Evolutionary conservation across 331 rosid species (phyloP), one percentile per base, ranked within the genome.

Genomic region (Quercus lobata): DNA sequence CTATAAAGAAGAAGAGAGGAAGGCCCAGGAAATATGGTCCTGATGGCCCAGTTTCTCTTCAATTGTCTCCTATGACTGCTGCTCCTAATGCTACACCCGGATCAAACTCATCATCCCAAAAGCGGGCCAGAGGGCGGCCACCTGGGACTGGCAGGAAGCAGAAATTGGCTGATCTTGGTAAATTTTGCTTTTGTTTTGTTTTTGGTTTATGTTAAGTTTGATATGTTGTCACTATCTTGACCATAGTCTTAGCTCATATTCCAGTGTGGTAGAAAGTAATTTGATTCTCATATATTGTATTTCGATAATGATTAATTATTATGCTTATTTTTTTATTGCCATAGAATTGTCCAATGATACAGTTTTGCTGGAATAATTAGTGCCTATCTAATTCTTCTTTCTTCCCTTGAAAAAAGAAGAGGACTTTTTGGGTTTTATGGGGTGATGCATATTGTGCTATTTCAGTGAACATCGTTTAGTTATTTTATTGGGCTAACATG

Each of bases 121-220:
- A 87, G 76, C 83, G 92, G 34, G 83, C 83, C 32, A 78, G 93
- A 71, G 98, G 98, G 25, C 92, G 98, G 56, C 98, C 98, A 0
- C 98, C 88, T n/a, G 99, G 99, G 75, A 86, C 85, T 79, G 98
- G 99, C 63, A 91, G 98, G 88, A 96, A 93, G 81, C 98, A 96
- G 81, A 92, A 89, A 70, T 82, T 93, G 74, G 93, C 98, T 19
- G 9, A 74, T 58, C 91, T 96, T 75, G 99, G 98, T 96, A 87
- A 72, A 29, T 22, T 58, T 63, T 63, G 37, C 35, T 58, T 68
- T 14, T 49, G 18, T 49, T 49, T 14, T 11, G 54, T 74, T 49
- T 69, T 49, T 49, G 54, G 18, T 74, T 21, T 62, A 6, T 52
- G 69, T 27, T 9, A 71, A 44, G 71, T 71, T 24, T 73, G 21